Evolutionary conservation across 1,284 basidiomycete genomes (phyloP).

Genomic region (Phellopilus nigrolimitatus): DNA sequence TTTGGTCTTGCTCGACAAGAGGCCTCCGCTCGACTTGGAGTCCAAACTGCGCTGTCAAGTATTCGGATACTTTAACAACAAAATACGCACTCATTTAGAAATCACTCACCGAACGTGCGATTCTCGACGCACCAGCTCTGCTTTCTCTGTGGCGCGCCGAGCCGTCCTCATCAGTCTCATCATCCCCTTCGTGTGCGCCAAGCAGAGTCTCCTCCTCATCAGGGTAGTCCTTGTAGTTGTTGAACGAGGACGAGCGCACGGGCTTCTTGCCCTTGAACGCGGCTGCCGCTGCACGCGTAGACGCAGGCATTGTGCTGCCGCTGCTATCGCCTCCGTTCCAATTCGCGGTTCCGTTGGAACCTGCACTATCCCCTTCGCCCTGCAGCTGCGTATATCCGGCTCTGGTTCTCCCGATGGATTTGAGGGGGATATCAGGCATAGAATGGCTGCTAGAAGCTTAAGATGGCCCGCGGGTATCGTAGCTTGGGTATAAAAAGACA

Average conservation of each 20-base stretch:
- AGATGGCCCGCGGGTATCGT: not conserved
- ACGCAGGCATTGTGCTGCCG: slow-evolving; percentile 9
- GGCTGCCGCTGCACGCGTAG: slow-evolving; percentile 15
- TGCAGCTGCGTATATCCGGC: slow-evolving; percentile 16
- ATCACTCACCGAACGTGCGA: slow-evolving; percentile 9
- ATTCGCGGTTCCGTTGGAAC: not conserved
- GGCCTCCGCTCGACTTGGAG: slow-evolving; percentile 9
- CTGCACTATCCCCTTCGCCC: not conserved
- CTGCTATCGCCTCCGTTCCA: slow-evolving; percentile 1
- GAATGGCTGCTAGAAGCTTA: slow-evolving; percentile 1
- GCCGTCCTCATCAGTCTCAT: slow-evolving; percentile 16
- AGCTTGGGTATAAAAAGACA: not conserved
- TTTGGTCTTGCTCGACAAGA: slow-evolving; percentile 32
- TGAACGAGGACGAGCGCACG: slow-evolving; percentile 9
- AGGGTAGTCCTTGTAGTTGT: slow-evolving; percentile 20
- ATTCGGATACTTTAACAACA: not conserved
- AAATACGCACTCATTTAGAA: not conserved
- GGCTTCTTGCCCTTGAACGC: slow-evolving; percentile 20
- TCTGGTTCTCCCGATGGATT: slow-evolving; percentile 13
- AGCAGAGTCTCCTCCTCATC: slow-evolving; percentile 26
- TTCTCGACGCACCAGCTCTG: not conserved
- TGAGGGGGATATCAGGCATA: slow-evolving; percentile 21
- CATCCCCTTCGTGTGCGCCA: slow-evolving; percentile 17
- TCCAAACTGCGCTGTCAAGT: slow-evolving; percentile 6
- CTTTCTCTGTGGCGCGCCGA: not conserved